phyloP scores from a whole-genome alignment of 2,329 filamentous ascomycete species.

The Corinectria fuckeliana region DNA sequence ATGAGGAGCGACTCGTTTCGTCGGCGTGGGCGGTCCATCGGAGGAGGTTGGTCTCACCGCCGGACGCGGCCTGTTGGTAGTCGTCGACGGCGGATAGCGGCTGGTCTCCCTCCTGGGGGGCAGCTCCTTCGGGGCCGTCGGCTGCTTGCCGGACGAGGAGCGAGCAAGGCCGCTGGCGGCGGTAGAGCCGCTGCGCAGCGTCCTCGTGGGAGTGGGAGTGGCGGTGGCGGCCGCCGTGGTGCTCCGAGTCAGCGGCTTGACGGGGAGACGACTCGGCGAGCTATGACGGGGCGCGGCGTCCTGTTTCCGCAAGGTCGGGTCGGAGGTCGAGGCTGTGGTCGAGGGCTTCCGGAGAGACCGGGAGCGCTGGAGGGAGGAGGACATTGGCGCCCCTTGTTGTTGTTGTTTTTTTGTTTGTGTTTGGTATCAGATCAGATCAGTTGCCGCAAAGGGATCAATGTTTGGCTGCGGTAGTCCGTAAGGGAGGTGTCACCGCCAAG shows the following conservation, averaged over 20 bases:
- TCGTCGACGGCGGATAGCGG: constrained; percentile 45
- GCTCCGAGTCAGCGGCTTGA: constrained; percentile 51
- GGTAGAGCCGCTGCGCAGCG: constrained; percentile 28
- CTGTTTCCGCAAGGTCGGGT: constrained; percentile 16
- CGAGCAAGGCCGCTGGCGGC: constrained; percentile 22
- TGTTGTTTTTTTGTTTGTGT: constrained; percentile 6
- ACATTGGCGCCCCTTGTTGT: constrained; percentile 43
- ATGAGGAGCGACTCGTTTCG: constrained; percentile 35
- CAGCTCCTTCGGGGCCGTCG: constrained; percentile 21
- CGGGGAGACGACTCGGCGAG: constrained; percentile 59
- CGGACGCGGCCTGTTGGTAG: constrained; percentile 38
- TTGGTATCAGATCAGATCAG: too few relatives aligned
- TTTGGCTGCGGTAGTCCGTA: background rate
- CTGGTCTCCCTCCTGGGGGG: constrained; percentile 31
- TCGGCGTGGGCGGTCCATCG: constrained; percentile 30
- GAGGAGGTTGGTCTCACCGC: constrained; percentile 42
- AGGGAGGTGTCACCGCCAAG: background rate
- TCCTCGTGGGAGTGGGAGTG: constrained; percentile 26
- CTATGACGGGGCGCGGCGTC: constrained; percentile 42
- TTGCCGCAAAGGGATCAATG: too few relatives aligned
- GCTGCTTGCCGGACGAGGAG: constrained; percentile 34
- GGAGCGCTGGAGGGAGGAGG: constrained; percentile 53
- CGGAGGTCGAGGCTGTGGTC: constrained; percentile 27
- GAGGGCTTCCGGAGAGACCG: constrained; percentile 56
- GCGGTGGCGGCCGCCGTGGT: constrained; percentile 34